Base-by-base conservation (phyloP, 2,329 filamentous ascomycete genomes). In the Aspergillus pseudonomiae region DNA sequence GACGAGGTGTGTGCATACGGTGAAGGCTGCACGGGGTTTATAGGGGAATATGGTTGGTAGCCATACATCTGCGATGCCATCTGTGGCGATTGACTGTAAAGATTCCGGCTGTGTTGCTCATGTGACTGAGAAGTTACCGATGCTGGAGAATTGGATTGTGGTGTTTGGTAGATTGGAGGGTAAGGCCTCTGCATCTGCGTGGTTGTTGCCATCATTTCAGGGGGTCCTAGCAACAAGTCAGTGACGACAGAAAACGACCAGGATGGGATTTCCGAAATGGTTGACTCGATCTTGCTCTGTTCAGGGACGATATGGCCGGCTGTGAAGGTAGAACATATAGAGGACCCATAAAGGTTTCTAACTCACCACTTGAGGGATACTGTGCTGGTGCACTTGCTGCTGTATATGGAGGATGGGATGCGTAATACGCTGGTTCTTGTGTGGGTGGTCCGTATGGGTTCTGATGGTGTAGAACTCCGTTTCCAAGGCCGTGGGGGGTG, bases 111-210 rank as follows among this genome's bases (percentile, higher is more conserved):
- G 81, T 96, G 92, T 74, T 94, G 92, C 75, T 98, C 94, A 79
- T 97, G 93, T 62, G 89, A 86, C 63, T 93, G 92, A 39, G 94
- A 97, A 67, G 94, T 91, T 72, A 97, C 94, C 57, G 94, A 96
- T 45, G 93, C 92, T 56, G 94, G 94, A 61, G 94, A 97, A 79
- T 94, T 96, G 62, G 94, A 96, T 81, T 97, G 94, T 61, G 94
- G 93, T 21, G 94, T 96, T 79, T 97, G 92, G 77, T 97, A 97
- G 76, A 97, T 96, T 65, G 93, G 92, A 71, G 94, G 94, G 77
- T 96, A 97, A 54, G 83, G 86, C 71, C 88, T 84, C 76, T 87
- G 88, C 85, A 90, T 89, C 68, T 87, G 86, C 70, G 87, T 84
- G 70, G 87, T 75, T 66, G 80, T 83, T 67, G 88, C 87, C 88